A percentile compares a stretch with the other conserved stretches of the same genome.
Conservation (phyloP, 306 rosid species). For the Medicago lupulina region DNA sequence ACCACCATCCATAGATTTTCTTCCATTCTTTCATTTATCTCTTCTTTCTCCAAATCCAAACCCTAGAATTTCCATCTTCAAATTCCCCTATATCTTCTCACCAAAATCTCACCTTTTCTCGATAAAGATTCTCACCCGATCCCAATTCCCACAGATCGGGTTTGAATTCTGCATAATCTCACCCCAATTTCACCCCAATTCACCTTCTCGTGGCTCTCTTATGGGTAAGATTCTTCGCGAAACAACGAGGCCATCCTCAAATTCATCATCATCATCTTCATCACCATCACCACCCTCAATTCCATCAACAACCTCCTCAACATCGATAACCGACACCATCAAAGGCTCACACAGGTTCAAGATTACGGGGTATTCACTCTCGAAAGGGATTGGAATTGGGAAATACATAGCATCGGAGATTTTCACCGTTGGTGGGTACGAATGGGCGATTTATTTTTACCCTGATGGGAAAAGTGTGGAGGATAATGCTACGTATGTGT, state of each 20-base stretch:
- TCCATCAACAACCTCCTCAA: slow-evolving; percentile 67
- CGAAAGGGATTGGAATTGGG: slow-evolving; percentile 85
- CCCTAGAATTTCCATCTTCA: slow-evolving; percentile 46
- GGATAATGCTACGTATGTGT: slow-evolving; percentile 78
- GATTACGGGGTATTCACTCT: slow-evolving; percentile 73
- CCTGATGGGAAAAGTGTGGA: slow-evolving; percentile 89
- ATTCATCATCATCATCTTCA: slow-evolving; percentile 45
- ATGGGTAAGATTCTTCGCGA: slow-evolving; percentile 80
- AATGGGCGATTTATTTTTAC: slow-evolving; percentile 91
- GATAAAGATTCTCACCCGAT: slow-evolving; percentile 13
- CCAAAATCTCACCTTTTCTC: slow-evolving; percentile 38
- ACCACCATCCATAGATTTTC: neutral
- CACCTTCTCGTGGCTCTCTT: slow-evolving; percentile 42
- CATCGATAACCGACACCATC: slow-evolving; percentile 72
- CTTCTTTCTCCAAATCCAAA: slow-evolving; percentile 27
- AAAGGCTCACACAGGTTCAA: slow-evolving; percentile 84
- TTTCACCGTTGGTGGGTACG: slow-evolving; percentile 81
- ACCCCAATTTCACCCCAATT: slow-evolving; percentile 15
- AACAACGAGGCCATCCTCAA: slow-evolving; percentile 59
- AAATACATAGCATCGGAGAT: slow-evolving; percentile 76
- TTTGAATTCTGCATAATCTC: slow-evolving; percentile 11
- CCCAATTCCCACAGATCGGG: slow-evolving; percentile 43
- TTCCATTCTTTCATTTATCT: neutral
- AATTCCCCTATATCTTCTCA: slow-evolving; percentile 61
- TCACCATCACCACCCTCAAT: slow-evolving; percentile 45